Evolutionary conservation across 495 filamentous ascomycete genomes (phyloP), one percentile per base, ranked within the genome.

Genomic region (Parathielavia hyrcaniae): DNA sequence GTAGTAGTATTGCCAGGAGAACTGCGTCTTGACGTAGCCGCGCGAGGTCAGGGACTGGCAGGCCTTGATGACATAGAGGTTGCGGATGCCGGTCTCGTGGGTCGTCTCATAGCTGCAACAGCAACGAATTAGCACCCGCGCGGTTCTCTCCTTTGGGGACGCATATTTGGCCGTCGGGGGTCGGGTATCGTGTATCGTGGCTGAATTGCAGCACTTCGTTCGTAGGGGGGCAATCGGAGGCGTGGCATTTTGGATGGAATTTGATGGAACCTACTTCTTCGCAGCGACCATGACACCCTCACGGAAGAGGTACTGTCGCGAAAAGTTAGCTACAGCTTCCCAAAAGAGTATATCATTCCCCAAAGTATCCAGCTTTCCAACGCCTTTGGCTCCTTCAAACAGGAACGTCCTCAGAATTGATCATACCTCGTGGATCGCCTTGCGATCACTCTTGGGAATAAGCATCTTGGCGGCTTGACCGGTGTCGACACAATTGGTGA

Each of bases 1-100:
- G 87, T 98, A 98, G 86, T 97, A 98, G 86, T 91, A 97, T 82
- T 98, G 93, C 93, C 93, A 98, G 61, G 90, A 95, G 87, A 98
- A 98, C 77, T 91, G 93, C 66, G 93, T 98, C 88, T 97, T 97
- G 79, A 98, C 83, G 77, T 86, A 98, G 73, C 91, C 91, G 75
- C 92, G 90, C 69, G 93, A 97, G 81, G 85, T 91, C 69, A 98
- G 83, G 60, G 93, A 98, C 83, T 98, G 93, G 79, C 82, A 83
- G 63, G 93, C 95, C 86, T 98, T 98, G 84, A 98, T 88, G 74
- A 98, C 91, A 74, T 74, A 96, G 69, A 98, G 90, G 84, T 98
- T 98, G 85, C 92, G 93, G 77, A 93, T 96, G 53, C 67, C 69
- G 51, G 61, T 71, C 65, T 71, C 69, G 64, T 71, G 69, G 60